Percentiles rank a stretch among this genome's conserved stretches.
Evolutionary conservation across 345 rosid species (phyloP).

Genomic region (Brassica rapa): DNA sequence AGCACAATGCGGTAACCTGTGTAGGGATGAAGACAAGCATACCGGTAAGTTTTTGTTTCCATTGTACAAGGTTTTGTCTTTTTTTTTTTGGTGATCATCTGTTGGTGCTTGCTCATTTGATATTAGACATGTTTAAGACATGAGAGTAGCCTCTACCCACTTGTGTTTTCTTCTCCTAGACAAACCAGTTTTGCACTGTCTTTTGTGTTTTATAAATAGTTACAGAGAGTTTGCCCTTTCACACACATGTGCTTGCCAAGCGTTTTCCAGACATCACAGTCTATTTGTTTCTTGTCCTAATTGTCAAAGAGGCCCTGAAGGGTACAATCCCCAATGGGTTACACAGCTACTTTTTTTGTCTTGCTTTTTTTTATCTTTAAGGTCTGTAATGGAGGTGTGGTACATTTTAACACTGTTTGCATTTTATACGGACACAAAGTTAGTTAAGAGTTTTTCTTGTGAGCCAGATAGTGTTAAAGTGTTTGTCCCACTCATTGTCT

Average conservation of each 20-base stretch:
- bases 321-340: constrained; percentile 40
- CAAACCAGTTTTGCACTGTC: constrained; percentile 21
- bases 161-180: constrained; percentile 37
- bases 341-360: constrained; percentile 35
- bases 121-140: constrained; percentile 29
- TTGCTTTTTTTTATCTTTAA: constrained; percentile 15
- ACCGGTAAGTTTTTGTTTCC: constrained; percentile 53
- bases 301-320: constrained; percentile 46
- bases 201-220: constrained; percentile 9
- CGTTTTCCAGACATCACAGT: constrained; percentile 38
- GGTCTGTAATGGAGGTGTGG: constrained; percentile 1
- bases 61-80: not conserved
- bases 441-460: constrained; percentile 8
- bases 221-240: constrained; percentile 38
- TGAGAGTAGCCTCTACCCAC: constrained; percentile 22
- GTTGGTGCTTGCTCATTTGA: constrained; percentile 18
- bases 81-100: not conserved
- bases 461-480: constrained; percentile 23
- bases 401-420: constrained; percentile 13
- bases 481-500: constrained; percentile 14
- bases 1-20: constrained; percentile 89
- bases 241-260: constrained; percentile 40
- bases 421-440: not conserved
- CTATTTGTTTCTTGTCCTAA: constrained; percentile 41
- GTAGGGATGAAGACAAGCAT: constrained; percentile 78